These are phyloP conservation scores for Oryza brachyantha DNA, from an alignment of 176 grass and related monocot species.

Conservation along the genomic window DNA sequence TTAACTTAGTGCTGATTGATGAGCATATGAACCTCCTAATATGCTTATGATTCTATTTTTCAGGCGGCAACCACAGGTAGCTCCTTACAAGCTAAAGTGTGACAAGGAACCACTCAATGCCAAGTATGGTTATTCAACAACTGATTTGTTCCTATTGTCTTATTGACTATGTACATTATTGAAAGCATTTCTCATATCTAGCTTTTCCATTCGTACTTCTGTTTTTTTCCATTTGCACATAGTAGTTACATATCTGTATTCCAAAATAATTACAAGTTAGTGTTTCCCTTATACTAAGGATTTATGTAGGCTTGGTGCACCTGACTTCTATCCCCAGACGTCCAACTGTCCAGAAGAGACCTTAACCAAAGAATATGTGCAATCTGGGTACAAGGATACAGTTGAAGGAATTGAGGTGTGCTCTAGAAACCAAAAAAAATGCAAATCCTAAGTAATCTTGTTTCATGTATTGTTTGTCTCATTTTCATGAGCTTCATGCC, in stretches of 20 bases:
- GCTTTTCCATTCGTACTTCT: not conserved
- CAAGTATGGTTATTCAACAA: conserved; percentile 43
- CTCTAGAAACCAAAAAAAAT: not conserved
- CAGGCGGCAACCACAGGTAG: conserved; percentile 77
- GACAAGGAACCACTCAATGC: conserved; percentile 86
- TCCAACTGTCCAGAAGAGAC: conserved; percentile 92
- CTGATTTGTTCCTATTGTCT: not conserved
- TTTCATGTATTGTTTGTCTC: not conserved
- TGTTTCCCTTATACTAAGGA: not conserved
- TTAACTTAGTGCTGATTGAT: not conserved
- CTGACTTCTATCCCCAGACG: conserved; percentile 94
- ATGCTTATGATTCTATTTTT: conserved; percentile 19
- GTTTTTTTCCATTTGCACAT: not conserved
- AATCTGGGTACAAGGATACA: conserved; percentile 93
- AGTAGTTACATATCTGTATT: not conserved
- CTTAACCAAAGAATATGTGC: conserved; percentile 89
- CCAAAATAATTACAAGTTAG: not conserved
- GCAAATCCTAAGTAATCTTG: too few species aligned
- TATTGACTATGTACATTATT: not conserved
- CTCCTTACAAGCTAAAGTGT: conserved; percentile 91
- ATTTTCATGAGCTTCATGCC: not conserved
- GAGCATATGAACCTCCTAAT: not conserved
- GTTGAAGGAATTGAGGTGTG: conserved; percentile 99
- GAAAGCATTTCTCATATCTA: not conserved
- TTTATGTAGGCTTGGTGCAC: conserved; percentile 82